Evolutionary conservation across 2,329 filamentous ascomycete species (phyloP), one percentile per base, ranked within the genome.

Genomic region (Neopestalotiopsis sp.): DNA sequence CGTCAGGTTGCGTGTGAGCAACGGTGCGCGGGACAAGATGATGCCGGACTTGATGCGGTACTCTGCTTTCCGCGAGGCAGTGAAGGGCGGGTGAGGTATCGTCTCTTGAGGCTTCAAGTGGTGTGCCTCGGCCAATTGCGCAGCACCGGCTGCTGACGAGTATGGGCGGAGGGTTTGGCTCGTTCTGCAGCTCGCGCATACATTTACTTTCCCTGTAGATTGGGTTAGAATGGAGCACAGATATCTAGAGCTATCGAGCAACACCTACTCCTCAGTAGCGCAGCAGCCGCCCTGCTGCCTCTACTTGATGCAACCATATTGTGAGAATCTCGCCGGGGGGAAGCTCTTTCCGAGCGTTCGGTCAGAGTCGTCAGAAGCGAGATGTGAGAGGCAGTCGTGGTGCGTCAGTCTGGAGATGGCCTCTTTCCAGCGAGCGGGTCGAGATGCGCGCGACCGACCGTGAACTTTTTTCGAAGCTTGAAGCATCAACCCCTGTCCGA

Each of bases 1-100:
- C 42, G 92, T 93, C 67, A 95, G 90, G 70, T 92, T 86, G 73
- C 93, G 92, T 32, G 96, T 98, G 76, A 99, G 86, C 69, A 97
- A 85, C 6, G 96, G 96, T 62, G 96, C 90, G 34, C 96, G 94
- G 60, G 94, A 96, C 72, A 99, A 90, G 74, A 98, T 89, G 69
- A 98, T 86, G 72, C 94, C 92, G 69, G 87, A 85, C 69, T 83
- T 84, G 78, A 90, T 84, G 72, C 83, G 81, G 81, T 88, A 88
- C 71, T 77, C 74, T 60, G 77, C 69, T 67, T 69, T 71, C 52
- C 70, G 71, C 34, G 75, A 71, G 24, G 71, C 71, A 42, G 75
- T 76, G 68, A 77, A 40, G 66, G 76, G 75, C n/a, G 75, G 74
- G 49, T 77, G 74, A 68, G 77, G 72, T 49, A 75, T 66, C 73